A percentile compares a stretch with the other conserved stretches of the same genome.
phyloP scores from a whole-genome alignment of 345 rosid genomes.

The Pelargonium nanum region DNA sequence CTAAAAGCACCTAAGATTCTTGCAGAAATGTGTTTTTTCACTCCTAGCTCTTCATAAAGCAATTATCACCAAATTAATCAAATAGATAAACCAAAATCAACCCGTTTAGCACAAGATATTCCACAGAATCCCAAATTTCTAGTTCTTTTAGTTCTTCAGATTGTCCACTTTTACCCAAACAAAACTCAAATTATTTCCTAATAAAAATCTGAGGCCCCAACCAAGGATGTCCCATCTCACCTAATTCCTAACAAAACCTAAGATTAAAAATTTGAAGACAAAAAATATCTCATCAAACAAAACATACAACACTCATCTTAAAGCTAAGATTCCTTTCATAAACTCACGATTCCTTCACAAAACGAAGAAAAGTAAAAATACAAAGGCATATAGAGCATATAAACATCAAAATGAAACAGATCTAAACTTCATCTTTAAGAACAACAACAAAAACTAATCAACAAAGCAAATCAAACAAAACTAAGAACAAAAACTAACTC shows the following conservation, averaged over 20 bases:
- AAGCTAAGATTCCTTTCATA: background rate
- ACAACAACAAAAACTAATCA: background rate
- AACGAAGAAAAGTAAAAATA: too few species aligned
- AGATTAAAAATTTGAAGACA: too few species aligned
- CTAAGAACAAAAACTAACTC: slow-evolving; percentile 6
- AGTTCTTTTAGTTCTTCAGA: background rate
- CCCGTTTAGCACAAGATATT: background rate
- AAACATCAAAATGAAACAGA: background rate
- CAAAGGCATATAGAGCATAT: background rate
- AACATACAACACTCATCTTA: background rate
- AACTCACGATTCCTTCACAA: background rate
- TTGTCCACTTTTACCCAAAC: background rate
- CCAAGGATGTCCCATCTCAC: background rate
- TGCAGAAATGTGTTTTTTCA: background rate
- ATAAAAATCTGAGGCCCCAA: background rate
- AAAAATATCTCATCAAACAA: background rate
- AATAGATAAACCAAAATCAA: background rate
- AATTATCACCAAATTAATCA: background rate
- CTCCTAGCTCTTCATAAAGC: background rate
- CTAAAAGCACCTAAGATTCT: background rate
- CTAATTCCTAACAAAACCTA: background rate
- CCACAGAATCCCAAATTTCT: background rate
- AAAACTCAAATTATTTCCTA: background rate
- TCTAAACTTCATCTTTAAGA: background rate
- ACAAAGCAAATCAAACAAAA: background rate